A percentile compares a stretch with the other conserved stretches of the same genome.
phyloP scores from a whole-genome alignment of 169 alveolate genomes.

The Amoebophrya sp. region DNA sequence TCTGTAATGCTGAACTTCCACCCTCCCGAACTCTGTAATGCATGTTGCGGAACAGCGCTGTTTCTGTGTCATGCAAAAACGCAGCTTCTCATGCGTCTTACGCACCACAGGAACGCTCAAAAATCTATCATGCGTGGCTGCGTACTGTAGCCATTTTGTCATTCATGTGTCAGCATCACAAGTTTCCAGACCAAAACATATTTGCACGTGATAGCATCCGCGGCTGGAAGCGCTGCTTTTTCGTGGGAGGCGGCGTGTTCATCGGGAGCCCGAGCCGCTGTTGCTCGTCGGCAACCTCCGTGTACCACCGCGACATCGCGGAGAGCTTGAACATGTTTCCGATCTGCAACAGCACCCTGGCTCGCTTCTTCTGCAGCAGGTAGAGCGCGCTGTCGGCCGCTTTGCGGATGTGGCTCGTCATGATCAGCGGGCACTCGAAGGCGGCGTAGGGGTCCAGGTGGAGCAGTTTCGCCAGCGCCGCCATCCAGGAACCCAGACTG shows the following conservation, averaged over 20 bases:
- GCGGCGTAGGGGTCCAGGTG: not conserved
- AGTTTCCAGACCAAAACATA: too few relatives aligned
- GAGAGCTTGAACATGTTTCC: not conserved
- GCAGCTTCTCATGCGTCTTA: too few relatives aligned
- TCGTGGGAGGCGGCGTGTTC: too few relatives aligned
- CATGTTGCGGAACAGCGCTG: too few relatives aligned
- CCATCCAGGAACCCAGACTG: not conserved
- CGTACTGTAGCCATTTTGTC: too few relatives aligned
- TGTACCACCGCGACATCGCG: not conserved
- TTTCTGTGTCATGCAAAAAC: too few relatives aligned
- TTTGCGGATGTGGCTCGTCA: not conserved
- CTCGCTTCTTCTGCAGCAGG: not conserved
- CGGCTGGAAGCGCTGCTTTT: not conserved
- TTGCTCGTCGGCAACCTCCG: not conserved
- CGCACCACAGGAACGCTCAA: too few relatives aligned
- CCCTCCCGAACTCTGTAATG: too few relatives aligned
- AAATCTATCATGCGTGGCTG: too few relatives aligned
- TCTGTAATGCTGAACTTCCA: too few relatives aligned
- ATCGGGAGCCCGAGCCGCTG: not conserved
- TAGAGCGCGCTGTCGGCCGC: constrained; percentile 7
- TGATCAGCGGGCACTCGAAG: not conserved
- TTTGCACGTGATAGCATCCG: too few relatives aligned
- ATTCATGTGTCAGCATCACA: too few relatives aligned
- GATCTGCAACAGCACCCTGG: not conserved
- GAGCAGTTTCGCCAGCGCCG: not conserved